Evolutionary conservation across 257 asterid genomes (phyloP).

Genomic region (Mitragyna speciosa): DNA sequence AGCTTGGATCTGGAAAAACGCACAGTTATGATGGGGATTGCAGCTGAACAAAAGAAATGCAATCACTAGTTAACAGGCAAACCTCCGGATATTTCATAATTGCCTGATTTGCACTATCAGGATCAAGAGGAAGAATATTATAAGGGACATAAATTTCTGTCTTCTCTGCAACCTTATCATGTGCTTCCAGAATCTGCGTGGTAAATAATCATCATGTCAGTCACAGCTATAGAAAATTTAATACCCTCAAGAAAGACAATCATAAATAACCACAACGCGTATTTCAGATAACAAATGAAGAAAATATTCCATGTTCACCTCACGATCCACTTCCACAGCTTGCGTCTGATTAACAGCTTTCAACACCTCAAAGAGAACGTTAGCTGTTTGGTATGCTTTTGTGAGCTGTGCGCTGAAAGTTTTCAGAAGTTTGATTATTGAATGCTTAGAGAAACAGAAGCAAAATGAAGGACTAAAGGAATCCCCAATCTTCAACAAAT

Average conservation of each 20-base stretch:
- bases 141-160: slow-evolving; percentile 95
- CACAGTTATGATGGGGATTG: slow-evolving; percentile 11
- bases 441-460: slow-evolving; percentile 12
- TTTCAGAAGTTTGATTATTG: slow-evolving; percentile 17
- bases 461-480: slow-evolving; percentile 6
- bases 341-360: slow-evolving; percentile 98
- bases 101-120: slow-evolving; percentile 96
- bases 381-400: slow-evolving; percentile 98
- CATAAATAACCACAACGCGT: background rate
- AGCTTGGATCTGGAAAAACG: slow-evolving; percentile 77
- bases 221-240: slow-evolving; percentile 19
- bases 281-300: background rate
- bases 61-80: slow-evolving; percentile 11
- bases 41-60: slow-evolving; percentile 14
- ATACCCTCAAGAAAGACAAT: background rate
- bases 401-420: slow-evolving; percentile 89
- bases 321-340: slow-evolving; percentile 96
- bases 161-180: slow-evolving; percentile 95
- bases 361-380: slow-evolving; percentile 97
- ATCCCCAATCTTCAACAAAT: slow-evolving; percentile 2
- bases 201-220: slow-evolving; percentile 16
- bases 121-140: slow-evolving; percentile 95
- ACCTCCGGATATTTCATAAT: slow-evolving; percentile 99
- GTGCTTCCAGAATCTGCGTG: slow-evolving; percentile 82
- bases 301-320: slow-evolving; percentile 43